Base-by-base conservation (phyloP, 75 land plant species). In the Pinus taeda region DNA sequence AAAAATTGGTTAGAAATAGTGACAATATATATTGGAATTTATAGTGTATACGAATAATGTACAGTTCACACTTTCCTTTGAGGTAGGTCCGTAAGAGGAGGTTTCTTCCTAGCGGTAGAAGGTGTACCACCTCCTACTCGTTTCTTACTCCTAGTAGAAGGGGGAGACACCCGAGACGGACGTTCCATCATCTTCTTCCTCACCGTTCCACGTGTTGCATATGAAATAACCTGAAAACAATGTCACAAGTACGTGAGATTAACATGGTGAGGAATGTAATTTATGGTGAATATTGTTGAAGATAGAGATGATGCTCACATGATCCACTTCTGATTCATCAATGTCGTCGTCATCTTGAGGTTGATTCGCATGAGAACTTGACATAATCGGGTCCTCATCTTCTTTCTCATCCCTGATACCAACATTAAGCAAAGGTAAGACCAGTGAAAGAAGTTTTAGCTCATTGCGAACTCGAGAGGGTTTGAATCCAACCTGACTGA, bases 131-230 rank as follows among this genome's bases (percentile, higher is more conserved):
- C 5, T 53, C 36, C 60, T 8, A 18, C 62, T 61, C 81, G 56
- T 55, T 55, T 76, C 57, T 69, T 76, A 7, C 42, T 75, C 33
- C 57, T 37, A 36, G 21, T 18, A 53, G 83, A 61, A 29, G 67
- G 20, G 45, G 80, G 49, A 57, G 65, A 73, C 70, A 74, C 75
- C 18, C 88, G 63, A n/a, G 93, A 81, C 57, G 88, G 84, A 39
- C 86, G 89, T 61, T 94, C 99, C 74, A 97, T 92, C 62, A 94
- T 87, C 84, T 86, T 85, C 77, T 97, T 98, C 65, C 86, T 88
- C 36, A 91, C 98, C n/a, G 92, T 86, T 73, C 91, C 82, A 80
- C 95, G 98, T 86, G 93, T 98, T 80, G 90, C 99, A 80, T 97
- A 94, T 60, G 85, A 88, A 77, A 97, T 91, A 18, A 92, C 85